Conservation (phyloP, 768 basidiomycete species). For the Trametopsis cervina region DNA sequence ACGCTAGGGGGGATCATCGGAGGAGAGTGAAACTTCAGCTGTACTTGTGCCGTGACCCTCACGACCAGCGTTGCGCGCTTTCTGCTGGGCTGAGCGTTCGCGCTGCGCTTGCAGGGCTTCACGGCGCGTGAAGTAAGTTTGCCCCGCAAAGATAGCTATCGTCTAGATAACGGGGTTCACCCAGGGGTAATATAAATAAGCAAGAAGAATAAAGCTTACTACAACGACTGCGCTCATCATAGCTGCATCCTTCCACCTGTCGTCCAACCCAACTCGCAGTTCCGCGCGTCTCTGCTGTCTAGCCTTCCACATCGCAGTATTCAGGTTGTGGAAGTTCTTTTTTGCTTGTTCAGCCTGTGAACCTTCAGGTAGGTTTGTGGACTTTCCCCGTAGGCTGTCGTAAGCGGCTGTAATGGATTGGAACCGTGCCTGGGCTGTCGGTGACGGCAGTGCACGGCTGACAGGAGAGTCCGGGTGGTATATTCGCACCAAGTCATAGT, state of each 20-base stretch:
- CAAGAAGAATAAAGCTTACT: constrained; percentile 30
- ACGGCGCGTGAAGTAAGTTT: constrained; percentile 19
- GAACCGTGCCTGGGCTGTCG: constrained; percentile 56
- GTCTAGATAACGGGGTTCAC: no score
- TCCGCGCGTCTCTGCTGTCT: constrained; percentile 27
- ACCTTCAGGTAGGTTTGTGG: not conserved
- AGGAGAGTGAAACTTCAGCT: no score
- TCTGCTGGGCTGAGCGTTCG: not conserved
- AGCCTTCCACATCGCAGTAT: constrained; percentile 36
- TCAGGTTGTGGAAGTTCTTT: constrained; percentile 18
- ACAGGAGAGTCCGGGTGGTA: constrained; percentile 70
- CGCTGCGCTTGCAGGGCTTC: constrained; percentile 13
- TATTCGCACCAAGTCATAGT: constrained; percentile 73
- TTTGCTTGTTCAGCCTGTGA: constrained; percentile 13
- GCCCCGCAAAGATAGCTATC: constrained; percentile 18
- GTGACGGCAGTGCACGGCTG: constrained; percentile 34
- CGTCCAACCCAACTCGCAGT: constrained; percentile 45
- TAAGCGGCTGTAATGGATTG: constrained; percentile 66
- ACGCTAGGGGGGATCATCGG: no score
- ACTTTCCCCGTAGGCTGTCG: constrained; percentile 50
- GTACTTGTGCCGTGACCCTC: no score
- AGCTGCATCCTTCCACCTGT: constrained; percentile 60
- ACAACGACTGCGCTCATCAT: constrained; percentile 49
- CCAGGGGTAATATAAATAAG: no score
- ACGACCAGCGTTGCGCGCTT: no score